Conservation (phyloP, 352 stramenopile genomes). For the Globisporangium sylvaticum region DNA sequence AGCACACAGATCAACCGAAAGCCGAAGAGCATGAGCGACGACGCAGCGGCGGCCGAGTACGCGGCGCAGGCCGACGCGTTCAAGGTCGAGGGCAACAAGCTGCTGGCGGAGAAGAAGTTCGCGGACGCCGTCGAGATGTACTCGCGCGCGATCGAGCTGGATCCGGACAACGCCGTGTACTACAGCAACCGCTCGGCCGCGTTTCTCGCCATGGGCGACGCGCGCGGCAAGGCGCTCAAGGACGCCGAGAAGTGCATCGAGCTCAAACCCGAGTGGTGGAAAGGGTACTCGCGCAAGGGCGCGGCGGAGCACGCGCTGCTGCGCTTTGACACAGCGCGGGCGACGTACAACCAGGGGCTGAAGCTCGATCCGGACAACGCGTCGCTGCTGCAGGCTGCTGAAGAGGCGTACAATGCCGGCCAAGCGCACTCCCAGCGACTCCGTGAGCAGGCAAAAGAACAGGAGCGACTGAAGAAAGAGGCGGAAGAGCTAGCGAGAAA, state of each 20-base stretch:
- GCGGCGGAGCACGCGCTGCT: conserved; percentile 71
- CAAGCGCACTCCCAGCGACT: conserved; percentile 59
- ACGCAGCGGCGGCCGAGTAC: conserved; percentile 35
- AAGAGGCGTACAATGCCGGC: conserved; percentile 71
- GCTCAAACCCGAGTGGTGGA: conserved; percentile 80
- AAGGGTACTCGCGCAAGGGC: conserved; percentile 83
- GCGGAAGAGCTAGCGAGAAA: conserved; percentile 24
- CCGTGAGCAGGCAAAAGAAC: conserved; percentile 47
- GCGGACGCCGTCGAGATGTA: conserved; percentile 80
- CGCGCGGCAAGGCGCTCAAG: conserved; percentile 69
- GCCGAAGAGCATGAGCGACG: conserved; percentile 8
- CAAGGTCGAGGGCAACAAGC: conserved; percentile 78
- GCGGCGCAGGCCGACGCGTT: conserved; percentile 74
- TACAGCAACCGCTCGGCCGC: conserved; percentile 84
- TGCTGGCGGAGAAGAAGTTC: conserved; percentile 60
- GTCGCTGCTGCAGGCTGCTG: conserved; percentile 55
- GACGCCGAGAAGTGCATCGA: conserved; percentile 80
- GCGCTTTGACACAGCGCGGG: conserved; percentile 68
- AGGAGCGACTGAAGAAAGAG: conserved; percentile 36
- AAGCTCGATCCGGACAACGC: conserved; percentile 66
- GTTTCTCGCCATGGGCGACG: conserved; percentile 75
- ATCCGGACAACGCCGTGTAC: conserved; percentile 85
- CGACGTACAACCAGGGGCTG: conserved; percentile 67
- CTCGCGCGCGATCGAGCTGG: conserved; percentile 71
- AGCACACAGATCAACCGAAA: background rate